Evolutionary conservation across 106 monocot species (phyloP), one percentile per base, ranked within the genome.

Genomic region (Narthecium ossifragum): DNA sequence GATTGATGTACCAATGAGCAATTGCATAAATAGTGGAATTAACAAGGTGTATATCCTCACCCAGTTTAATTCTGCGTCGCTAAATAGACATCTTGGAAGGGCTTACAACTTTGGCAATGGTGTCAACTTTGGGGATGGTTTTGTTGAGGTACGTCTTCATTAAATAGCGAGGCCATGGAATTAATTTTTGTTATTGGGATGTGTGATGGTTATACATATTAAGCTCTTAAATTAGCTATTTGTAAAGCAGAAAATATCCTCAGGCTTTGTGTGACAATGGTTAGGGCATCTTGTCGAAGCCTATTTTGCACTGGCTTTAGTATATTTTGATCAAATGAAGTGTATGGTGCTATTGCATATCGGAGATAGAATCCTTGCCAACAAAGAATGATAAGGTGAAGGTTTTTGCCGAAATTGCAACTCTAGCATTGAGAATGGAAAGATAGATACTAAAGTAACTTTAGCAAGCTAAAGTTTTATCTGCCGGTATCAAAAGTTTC

Each of bases 1-100:
- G 59, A 76, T 84, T 34, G 84, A 84, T 69, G 75, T 84, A 53
- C 79, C 79, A 7, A 79, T 84, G 84, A 84, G 84, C 56, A 84
- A 84, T 57, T 84, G 84, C 41, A 84, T 84, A 51, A 84, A 84
- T 37, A 80, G 84, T 53, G 79, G 84, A 18, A 45, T 84, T 52
- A 80, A 75, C 53, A 84, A 79, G 61, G 72, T 80, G 11, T 84
- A 79, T 53, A 73, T 84, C 23, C 75, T 84, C 46, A 84, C 79
- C 14, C 84, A 84, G 57, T 84, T 72, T 37, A 84, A 84, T 60
- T 84, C 79, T 14, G 72, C 75, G 0, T 84, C 84, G 18, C 64
- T 84, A 2, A 84, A 84, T 54, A 70, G 84, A 49, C 84, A 84
- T 67, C 67, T 84, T 46, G 61, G 70, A 38, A 57, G 72, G 24